Evolutionary conservation across 2,329 filamentous ascomycete genomes (phyloP), one percentile per base, ranked within the genome.

Genomic region (Fusarium guadeloupense): DNA sequence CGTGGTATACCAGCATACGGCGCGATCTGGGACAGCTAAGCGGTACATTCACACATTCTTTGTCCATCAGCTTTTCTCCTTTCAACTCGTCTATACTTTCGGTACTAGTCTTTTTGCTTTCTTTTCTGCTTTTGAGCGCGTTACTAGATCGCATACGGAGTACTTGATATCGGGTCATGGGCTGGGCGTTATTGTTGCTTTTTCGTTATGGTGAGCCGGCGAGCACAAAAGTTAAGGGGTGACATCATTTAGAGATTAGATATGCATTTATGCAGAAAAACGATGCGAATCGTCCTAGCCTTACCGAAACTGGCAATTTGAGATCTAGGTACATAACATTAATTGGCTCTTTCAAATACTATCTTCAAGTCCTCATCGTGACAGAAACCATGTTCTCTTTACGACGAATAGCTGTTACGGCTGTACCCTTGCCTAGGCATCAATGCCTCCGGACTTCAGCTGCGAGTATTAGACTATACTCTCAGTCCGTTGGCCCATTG

Each of bases 1-100:
- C 80, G 87, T 50, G 88, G 89, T 0, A 74, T 92, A 8, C 81
- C 85, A 3, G 88, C 89, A 9, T 92, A 84, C 75, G 90, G 90
- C 7, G 88, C 90, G 9, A 90, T 93, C 66, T 93, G 88, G 77
- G 90, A 93, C 59, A 79, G 77, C 43, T 79, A 50, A 62, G 40
- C 68, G 20, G 21, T 25, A 43, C n/a, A 14, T 37, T 28, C 12
- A 31, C 19, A 45, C 17, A 46, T 38, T 17, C 26, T 38, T 19
- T 37, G 31, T 48, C 53, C 39, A 12, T 42, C 12, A 44, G 25
- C 40, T 31, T 48, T 37, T 49, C 45, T 40, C 58, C 40, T 48
- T 46, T 37, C 17, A 17, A 26, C 12, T 42, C n/a, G 31, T 28
- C 13, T 41, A 54, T 17, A 46, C 35, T 46, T 16, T 39, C 25